Evolutionary conservation across 495 filamentous ascomycete species (phyloP), one percentile per base, ranked within the genome.

Genomic region (Clavariopsis aquatica): DNA sequence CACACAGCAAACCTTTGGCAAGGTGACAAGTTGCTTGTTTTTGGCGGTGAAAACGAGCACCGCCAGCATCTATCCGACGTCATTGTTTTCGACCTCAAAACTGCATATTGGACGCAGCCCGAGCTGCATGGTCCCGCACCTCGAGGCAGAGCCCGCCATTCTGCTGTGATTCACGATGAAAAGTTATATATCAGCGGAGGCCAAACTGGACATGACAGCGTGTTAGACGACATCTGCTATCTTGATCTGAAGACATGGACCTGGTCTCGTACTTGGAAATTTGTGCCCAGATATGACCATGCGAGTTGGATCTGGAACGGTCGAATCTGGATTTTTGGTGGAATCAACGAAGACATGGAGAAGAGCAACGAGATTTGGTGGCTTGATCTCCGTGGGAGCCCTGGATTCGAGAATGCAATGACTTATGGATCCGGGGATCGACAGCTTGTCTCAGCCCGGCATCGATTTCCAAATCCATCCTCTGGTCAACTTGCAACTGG

Each of bases 41-140:
- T 96, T 71, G 94, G 94, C 43, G 94, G 94, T 45, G 94, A 98
- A 78, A 98, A 98, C 74, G 94, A 98, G 70, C 94, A 97, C 72
- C 85, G 93, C 46, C 91, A 92, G 54, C 95, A 96, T 72, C 87
- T 98, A 7, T 95, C 92, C 20, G 94, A 98, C 76, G 84, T 98
- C 38, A 92, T 98, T 60, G 92, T 98, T 52, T 93, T 98, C 69
- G 93, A 98, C 75, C 83, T 98, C 28, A 87, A 90, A 69, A 96
- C 89, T 13, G 92, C 92, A 29, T 87, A 92, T 68, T 98, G 94
- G 94, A 92, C 89, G 5, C 90, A 96, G 61, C 94, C 95, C 3
- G 84, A 91, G 60, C 86, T 97, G 17, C 82, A 85, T 38, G 95
- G 94, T 15, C 84, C 87, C 7, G 80, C 92, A 23, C 94, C 94